A percentile compares a stretch with the other conserved stretches of the same genome.
Conservation (phyloP, 2,329 filamentous ascomycete species). For the Raffaelea ambrosiae region DNA sequence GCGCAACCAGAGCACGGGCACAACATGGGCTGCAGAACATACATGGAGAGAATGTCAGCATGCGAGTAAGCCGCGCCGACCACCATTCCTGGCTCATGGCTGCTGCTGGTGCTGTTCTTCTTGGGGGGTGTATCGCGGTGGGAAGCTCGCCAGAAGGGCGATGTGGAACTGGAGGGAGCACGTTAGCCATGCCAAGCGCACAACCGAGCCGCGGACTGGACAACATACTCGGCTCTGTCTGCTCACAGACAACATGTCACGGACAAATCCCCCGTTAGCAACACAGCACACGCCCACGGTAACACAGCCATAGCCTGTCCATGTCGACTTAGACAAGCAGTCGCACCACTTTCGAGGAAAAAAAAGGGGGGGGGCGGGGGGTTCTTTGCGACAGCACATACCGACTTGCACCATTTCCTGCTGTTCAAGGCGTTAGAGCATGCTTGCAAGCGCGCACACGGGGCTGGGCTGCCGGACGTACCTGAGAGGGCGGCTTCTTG, state of each 20-base stretch:
- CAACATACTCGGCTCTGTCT: slow-evolving; percentile 57
- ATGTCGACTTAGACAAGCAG: no score
- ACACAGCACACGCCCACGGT: no score
- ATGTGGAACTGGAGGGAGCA: slow-evolving; percentile 53
- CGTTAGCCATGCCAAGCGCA: slow-evolving; percentile 16
- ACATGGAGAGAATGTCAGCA: slow-evolving; percentile 81
- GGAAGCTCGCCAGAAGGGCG: slow-evolving; percentile 77
- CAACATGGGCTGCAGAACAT: slow-evolving; percentile 25
- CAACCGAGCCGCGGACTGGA: not conserved
- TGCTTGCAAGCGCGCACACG: slow-evolving; percentile 28
- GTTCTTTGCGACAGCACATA: slow-evolving; percentile 36
- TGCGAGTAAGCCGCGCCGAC: slow-evolving; percentile 95
- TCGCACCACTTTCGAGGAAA: no score
- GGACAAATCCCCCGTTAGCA: no score
- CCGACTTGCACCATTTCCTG: slow-evolving; percentile 99
- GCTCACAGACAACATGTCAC: slow-evolving; percentile 14
- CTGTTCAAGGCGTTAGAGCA: slow-evolving; percentile 19
- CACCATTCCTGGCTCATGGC: slow-evolving; percentile 59
- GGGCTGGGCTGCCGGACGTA: slow-evolving; percentile 39
- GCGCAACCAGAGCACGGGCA: no score
- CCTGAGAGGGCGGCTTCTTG: slow-evolving; percentile 67
- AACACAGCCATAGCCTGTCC: no score
- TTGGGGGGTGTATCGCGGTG: slow-evolving; percentile 44
- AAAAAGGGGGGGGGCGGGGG: no score
- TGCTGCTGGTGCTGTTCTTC: slow-evolving; percentile 31